Conservation (phyloP, 768 basidiomycete genomes). For the Agrocybe chaxingu region DNA sequence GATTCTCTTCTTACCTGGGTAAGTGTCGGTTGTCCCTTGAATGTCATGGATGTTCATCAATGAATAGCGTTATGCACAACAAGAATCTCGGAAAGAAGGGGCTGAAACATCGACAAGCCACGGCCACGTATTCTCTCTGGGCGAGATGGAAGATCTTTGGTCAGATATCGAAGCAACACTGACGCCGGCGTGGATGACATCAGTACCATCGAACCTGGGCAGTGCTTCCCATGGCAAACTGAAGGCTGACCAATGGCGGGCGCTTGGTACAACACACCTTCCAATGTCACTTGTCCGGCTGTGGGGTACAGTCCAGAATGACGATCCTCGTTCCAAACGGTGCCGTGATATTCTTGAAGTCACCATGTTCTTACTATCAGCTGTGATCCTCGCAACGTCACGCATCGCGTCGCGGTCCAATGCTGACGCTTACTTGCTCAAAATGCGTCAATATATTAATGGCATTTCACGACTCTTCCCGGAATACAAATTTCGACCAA, state of each 20-base stretch:
- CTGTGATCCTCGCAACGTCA: conserved; percentile 19
- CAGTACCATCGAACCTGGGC: conserved; percentile 19
- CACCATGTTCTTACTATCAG: conserved; percentile 17
- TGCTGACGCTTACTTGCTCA: conserved; percentile 8
- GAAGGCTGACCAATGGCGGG: conserved; percentile 35
- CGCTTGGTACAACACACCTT: conserved; percentile 27
- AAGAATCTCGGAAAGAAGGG: no score
- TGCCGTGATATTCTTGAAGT: conserved; percentile 11
- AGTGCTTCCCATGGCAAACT: conserved; percentile 23
- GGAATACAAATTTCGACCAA: conserved; percentile 15
- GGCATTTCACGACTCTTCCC: conserved; percentile 17
- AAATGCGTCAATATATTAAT: conserved; percentile 24
- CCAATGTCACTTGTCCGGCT: conserved; percentile 29
- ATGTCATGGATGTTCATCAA: no score
- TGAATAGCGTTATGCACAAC: no score
- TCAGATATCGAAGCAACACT: conserved; percentile 11
- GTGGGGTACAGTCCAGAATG: conserved; percentile 21
- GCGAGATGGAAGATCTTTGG: conserved; percentile 18
- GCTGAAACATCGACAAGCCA: background rate
- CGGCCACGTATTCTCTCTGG: conserved; percentile 5
- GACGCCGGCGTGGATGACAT: conserved; percentile 2
- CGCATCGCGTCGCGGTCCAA: conserved; percentile 15
- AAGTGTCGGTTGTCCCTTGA: background rate
- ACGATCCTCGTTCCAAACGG: conserved; percentile 15
- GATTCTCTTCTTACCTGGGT: conserved; percentile 2